Conservation (phyloP, 2,329 filamentous ascomycete species). For the Monosporascus sp. region DNA sequence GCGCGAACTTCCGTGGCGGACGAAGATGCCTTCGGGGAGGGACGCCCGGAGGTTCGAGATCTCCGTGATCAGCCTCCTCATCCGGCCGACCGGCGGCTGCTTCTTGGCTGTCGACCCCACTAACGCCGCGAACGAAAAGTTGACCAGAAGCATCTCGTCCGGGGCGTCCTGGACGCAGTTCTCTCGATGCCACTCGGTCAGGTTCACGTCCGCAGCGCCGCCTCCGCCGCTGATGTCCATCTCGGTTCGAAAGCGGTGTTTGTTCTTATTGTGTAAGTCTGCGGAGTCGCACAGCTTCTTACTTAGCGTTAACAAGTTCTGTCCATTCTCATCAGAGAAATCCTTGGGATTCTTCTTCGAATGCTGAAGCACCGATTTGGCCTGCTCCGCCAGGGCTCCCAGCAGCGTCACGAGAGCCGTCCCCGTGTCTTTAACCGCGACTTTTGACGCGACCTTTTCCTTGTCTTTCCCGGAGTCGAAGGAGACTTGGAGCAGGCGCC, state of each 20-base stretch:
- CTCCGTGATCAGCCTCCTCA: conserved; percentile 43
- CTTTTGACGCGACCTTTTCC: neutral
- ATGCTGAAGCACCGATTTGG: conserved; percentile 26
- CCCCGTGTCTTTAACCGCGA: conserved; percentile 17
- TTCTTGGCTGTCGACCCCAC: conserved; percentile 7
- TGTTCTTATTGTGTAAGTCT: conserved; percentile 15
- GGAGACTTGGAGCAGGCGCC: conserved; percentile 32
- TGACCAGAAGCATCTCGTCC: conserved; percentile 31
- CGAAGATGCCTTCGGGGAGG: conserved; percentile 47
- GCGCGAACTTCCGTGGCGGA: conserved; percentile 39
- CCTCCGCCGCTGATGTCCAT: conserved; percentile 8
- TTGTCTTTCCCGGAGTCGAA: conserved; percentile 12
- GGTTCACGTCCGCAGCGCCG: conserved; percentile 10
- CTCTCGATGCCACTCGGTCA: conserved; percentile 27
- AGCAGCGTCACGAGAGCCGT: conserved; percentile 22
- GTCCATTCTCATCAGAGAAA: conserved; percentile 18
- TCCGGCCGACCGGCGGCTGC: conserved; percentile 31
- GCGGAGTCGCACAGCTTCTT: conserved; percentile 25
- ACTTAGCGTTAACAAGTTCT: conserved; percentile 29
- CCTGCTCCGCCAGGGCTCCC: conserved; percentile 25
- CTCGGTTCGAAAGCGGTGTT: conserved; percentile 1
- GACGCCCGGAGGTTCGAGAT: conserved; percentile 39
- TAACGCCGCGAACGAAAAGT: conserved; percentile 17
- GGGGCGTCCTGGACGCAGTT: conserved; percentile 27
- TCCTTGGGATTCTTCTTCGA: conserved; percentile 12